Evolutionary conservation across 805 yeast species (phyloP).

Genomic region (Kuraishia ogatae): DNA sequence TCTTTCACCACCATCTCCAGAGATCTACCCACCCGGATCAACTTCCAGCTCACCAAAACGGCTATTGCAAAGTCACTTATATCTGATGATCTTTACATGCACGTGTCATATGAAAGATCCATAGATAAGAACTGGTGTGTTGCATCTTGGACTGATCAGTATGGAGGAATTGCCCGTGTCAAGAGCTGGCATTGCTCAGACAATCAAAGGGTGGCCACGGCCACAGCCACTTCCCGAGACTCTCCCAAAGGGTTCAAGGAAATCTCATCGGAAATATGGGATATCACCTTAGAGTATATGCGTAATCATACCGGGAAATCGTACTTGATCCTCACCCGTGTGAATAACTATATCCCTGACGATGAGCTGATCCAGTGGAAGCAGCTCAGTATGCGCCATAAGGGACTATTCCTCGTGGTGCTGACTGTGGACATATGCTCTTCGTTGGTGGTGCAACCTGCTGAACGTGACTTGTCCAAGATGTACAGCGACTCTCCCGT

Average conservation of each 20-base stretch:
- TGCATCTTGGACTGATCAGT: constrained; percentile 86
- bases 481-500: not conserved
- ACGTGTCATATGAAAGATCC: constrained; percentile 79
- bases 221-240: not conserved
- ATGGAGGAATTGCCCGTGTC: constrained; percentile 53
- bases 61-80: constrained; percentile 28
- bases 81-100: constrained; percentile 70
- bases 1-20: constrained; percentile 30
- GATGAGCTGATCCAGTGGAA: constrained; percentile 80
- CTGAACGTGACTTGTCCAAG: not conserved
- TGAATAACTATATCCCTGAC: constrained; percentile 70
- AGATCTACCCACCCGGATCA: constrained; percentile 32
- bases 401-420: constrained; percentile 55
- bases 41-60: constrained; percentile 32
- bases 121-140: constrained; percentile 76
- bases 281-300: constrained; percentile 39
- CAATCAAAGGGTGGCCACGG: constrained; percentile 5
- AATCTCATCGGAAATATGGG: constrained; percentile 63
- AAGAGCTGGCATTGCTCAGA: constrained; percentile 51
- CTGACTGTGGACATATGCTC: constrained; percentile 53
- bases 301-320: constrained; percentile 40
- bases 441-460: constrained; percentile 22
- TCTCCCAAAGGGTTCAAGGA: constrained; percentile 31
- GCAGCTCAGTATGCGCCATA: constrained; percentile 49
- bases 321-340: constrained; percentile 58